Percentiles rank a stretch among this genome's conserved stretches.
Evolutionary conservation across 108 stramenopile genomes (phyloP).

Genomic region (Conticribra guillardii): DNA sequence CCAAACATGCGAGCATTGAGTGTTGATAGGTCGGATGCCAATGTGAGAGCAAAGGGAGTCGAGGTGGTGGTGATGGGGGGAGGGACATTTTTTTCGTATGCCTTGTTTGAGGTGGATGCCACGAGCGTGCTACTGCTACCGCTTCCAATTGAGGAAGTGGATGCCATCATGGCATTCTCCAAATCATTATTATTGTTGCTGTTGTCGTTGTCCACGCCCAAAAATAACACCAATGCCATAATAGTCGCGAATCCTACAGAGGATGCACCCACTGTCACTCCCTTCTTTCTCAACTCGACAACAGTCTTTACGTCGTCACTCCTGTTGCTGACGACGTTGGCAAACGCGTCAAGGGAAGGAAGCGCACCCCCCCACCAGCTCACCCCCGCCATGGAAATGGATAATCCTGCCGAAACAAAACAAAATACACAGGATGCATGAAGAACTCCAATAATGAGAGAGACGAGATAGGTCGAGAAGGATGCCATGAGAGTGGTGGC

Average conservation of each 20-base stretch:
- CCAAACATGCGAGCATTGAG: constrained; percentile 89
- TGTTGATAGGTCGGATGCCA: constrained; percentile 64
- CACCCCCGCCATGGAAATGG: constrained; percentile 57
- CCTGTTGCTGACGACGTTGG: neutral
- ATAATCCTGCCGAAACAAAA: constrained; percentile 72
- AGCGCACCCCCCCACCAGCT: constrained; percentile 69
- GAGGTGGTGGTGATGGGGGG: constrained; percentile 80
- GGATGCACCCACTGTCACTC: constrained; percentile 32
- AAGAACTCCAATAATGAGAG: constrained; percentile 73
- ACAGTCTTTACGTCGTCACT: neutral
- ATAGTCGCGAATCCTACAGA: constrained; percentile 49
- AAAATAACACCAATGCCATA: constrained; percentile 37
- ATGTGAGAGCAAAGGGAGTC: constrained; percentile 59
- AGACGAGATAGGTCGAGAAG: constrained; percentile 88
- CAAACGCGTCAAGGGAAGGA: constrained; percentile 28
- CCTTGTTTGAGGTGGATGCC: constrained; percentile 33
- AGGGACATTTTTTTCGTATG: constrained; percentile 55
- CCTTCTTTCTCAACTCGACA: constrained; percentile 26
- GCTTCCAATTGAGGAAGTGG: neutral
- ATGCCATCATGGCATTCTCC: constrained; percentile 2
- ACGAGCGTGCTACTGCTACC: constrained; percentile 27
- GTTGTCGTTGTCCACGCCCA: constrained; percentile 28
- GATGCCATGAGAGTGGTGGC: constrained; percentile 87
- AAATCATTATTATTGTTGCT: neutral
- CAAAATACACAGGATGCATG: constrained; percentile 86